Evolutionary conservation across 169 alveolate genomes (phyloP).

Genomic region (Babesia caballi): DNA sequence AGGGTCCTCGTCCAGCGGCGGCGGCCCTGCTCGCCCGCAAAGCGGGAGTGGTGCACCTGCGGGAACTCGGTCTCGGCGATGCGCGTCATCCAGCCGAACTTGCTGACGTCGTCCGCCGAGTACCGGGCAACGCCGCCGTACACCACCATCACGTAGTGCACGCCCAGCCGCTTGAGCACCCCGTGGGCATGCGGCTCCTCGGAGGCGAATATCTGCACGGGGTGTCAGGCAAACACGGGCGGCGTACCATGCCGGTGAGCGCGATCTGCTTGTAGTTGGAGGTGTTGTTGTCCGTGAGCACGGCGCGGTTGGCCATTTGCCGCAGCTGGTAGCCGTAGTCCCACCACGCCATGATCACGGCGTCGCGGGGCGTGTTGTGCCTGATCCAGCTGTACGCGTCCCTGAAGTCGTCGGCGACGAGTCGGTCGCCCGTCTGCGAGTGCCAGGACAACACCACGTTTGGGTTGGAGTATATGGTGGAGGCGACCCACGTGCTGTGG

Average conservation of each 20-base stretch:
- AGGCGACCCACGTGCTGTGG: constrained; percentile 69
- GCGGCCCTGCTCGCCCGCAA: constrained; percentile 80
- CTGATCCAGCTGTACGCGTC: constrained; percentile 98
- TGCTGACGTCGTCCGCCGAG: constrained; percentile 96
- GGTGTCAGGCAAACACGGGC: not conserved
- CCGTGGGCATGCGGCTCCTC: constrained; percentile 93
- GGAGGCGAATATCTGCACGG: constrained; percentile 83
- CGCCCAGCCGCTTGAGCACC: constrained; percentile 89
- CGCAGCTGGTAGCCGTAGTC: constrained; percentile 98
- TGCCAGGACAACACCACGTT: constrained; percentile 54
- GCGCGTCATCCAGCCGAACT: constrained; percentile 96
- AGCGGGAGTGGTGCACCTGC: constrained; percentile 56
- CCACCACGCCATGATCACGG: constrained; percentile 98
- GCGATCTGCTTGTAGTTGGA: constrained; percentile 98
- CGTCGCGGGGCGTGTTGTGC: constrained; percentile 90
- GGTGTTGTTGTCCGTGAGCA: constrained; percentile 97
- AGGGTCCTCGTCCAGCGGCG: constrained; percentile 86
- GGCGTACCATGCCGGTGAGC: constrained; percentile 88
- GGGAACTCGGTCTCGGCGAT: constrained; percentile 85
- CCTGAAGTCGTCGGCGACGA: constrained; percentile 95
- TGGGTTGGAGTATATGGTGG: constrained; percentile 69
- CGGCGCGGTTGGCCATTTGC: constrained; percentile 95
- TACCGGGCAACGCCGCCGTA: constrained; percentile 95
- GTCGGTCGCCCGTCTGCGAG: constrained; percentile 82
- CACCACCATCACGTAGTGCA: constrained; percentile 92